Evolutionary conservation across 257 asterid genomes (phyloP).

Genomic region (Nicotiana paniculata): DNA sequence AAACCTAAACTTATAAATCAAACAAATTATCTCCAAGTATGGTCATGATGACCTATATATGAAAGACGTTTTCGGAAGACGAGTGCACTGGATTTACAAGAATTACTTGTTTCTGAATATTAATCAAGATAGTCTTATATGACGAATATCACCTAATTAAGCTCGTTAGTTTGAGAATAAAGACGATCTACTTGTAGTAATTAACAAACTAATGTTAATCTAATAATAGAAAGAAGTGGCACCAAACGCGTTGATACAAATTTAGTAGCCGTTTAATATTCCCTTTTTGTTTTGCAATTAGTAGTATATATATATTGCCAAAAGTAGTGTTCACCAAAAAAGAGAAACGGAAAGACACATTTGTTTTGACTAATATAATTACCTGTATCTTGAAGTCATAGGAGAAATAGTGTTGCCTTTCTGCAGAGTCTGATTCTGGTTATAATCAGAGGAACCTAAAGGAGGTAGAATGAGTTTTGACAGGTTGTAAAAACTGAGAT

Average conservation of each 20-base stretch:
- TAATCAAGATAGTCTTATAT: too few relatives aligned
- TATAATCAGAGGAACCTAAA: constrained; percentile 48
- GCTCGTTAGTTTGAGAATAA: background rate
- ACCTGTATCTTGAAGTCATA: constrained; percentile 76
- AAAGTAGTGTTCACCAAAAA: background rate
- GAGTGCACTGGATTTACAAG: too few relatives aligned
- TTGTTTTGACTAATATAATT: background rate
- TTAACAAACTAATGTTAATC: background rate
- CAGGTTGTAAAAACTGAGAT: constrained; percentile 2
- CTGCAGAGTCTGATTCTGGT: constrained; percentile 1
- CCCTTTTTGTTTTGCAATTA: background rate
- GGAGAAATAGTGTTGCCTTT: constrained; percentile 48
- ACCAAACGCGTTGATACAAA: constrained; percentile 4
- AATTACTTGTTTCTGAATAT: too few relatives aligned
- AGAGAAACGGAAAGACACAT: background rate
- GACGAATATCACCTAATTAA: background rate
- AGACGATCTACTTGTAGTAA: background rate
- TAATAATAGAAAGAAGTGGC: background rate
- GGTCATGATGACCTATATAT: too few relatives aligned
- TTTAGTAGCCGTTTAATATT: too few relatives aligned
- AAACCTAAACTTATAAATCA: too few relatives aligned
- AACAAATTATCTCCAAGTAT: too few relatives aligned
- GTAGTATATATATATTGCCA: too few relatives aligned
- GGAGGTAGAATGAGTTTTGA: constrained; percentile 83
- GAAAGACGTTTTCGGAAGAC: too few relatives aligned